Evolutionary conservation across 2,329 filamentous ascomycete species (phyloP).

Genomic region (Epichloe sylvatica): DNA sequence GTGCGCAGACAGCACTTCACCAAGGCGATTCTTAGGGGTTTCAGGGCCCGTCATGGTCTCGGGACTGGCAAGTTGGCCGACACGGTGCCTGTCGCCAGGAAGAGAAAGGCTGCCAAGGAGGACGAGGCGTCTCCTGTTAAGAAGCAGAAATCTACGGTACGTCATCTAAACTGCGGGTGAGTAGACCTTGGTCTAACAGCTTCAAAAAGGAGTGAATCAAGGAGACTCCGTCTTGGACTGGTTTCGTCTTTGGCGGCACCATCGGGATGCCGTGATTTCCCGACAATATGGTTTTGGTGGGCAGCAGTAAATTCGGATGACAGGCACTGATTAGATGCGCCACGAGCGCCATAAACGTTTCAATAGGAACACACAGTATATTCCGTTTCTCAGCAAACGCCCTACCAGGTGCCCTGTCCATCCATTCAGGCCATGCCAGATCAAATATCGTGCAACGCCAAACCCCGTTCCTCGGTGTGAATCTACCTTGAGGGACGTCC

Average conservation of each 20-base stretch:
- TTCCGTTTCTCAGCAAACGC: no score
- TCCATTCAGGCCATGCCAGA: background rate
- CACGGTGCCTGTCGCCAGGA: conserved; percentile 8
- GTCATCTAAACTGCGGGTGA: background rate
- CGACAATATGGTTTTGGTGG: no score
- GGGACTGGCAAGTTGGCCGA: background rate
- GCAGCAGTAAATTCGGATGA: no score
- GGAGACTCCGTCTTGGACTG: no score
- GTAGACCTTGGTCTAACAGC: no score
- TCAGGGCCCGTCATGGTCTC: conserved; percentile 16
- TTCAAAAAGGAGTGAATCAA: no score
- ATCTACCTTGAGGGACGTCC: conserved; percentile 20
- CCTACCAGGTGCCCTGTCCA: background rate
- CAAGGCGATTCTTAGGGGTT: conserved; percentile 24
- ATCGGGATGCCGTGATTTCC: no score
- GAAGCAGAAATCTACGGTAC: background rate
- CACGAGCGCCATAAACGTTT: no score
- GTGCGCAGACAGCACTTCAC: conserved; percentile 24
- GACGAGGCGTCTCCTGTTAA: background rate
- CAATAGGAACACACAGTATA: no score
- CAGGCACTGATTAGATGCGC: no score
- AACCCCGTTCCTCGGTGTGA: background rate
- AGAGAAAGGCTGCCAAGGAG: background rate
- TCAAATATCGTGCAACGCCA: conserved; percentile 12
- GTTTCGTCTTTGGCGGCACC: no score